phyloP scores from a whole-genome alignment of 2,329 filamentous ascomycete species.

The Emergomyces africanus region DNA sequence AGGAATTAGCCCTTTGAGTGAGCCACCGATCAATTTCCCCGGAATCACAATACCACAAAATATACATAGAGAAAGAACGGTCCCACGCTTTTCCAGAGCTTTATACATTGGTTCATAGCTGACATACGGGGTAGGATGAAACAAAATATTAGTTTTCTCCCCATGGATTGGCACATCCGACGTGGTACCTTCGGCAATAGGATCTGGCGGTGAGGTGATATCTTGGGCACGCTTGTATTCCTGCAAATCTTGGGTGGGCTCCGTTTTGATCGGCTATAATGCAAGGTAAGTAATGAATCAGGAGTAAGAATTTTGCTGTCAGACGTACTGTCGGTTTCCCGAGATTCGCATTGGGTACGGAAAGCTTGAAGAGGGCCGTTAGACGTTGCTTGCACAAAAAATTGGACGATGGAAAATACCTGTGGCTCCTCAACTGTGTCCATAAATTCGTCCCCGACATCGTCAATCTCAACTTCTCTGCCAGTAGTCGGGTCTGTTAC shows the following conservation, averaged over 20 bases:
- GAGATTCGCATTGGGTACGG: constrained; percentile 81
- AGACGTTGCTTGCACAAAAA: neutral
- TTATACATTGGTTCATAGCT: constrained; percentile 83
- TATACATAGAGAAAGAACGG: constrained; percentile 55
- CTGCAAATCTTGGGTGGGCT: constrained; percentile 55
- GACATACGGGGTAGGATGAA: constrained; percentile 84
- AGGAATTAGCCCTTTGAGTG: constrained; percentile 62
- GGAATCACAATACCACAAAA: constrained; percentile 62
- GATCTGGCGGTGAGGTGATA: constrained; percentile 79
- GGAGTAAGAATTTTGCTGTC: neutral
- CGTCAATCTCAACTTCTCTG: constrained; percentile 72
- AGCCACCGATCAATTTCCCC: constrained; percentile 67
- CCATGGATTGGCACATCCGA: constrained; percentile 92
- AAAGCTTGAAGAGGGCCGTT: constrained; percentile 32
- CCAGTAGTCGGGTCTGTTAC: constrained; percentile 87
- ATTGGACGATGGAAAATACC: constrained; percentile 31
- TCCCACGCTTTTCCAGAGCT: constrained; percentile 61
- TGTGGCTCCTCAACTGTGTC: constrained; percentile 58
- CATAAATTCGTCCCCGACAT: constrained; percentile 59
- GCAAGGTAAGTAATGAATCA: neutral
- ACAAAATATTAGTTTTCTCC: constrained; percentile 92
- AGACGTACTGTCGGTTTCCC: constrained; percentile 51
- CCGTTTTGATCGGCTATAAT: constrained; percentile 52
- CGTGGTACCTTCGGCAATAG: constrained; percentile 66
- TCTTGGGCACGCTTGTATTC: constrained; percentile 82